These are phyloP conservation scores for Naganishia friedmannii DNA, from an alignment of 768 basidiomycete genomes.

Conservation along the genomic window DNA sequence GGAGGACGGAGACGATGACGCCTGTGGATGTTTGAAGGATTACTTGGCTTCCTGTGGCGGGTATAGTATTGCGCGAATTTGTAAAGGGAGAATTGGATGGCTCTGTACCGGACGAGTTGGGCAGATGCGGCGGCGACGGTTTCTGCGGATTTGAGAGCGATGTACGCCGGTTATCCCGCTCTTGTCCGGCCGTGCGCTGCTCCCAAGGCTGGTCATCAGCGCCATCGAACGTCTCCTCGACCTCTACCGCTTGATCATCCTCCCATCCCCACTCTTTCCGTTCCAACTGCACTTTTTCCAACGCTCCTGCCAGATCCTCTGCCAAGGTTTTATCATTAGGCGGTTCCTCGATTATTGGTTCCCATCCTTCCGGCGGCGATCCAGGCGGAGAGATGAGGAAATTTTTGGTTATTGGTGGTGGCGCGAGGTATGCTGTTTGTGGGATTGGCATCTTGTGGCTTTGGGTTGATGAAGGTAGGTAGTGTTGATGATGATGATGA, in stretches of 20 bases:
- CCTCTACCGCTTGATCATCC: slow-evolving; percentile 51
- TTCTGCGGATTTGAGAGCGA: no score
- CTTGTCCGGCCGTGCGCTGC: no score
- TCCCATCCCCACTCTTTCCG: slow-evolving; percentile 59
- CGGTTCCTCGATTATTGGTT: slow-evolving; percentile 80
- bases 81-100: no score
- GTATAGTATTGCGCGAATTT: no score
- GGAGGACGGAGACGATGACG: slow-evolving; percentile 20
- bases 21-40: slow-evolving; percentile 15
- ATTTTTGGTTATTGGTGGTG: slow-evolving; percentile 81
- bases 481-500: slow-evolving; percentile 39
- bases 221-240: background rate
- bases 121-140: no score
- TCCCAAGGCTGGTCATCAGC: no score
- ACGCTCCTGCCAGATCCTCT: slow-evolving; percentile 76
- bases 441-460: slow-evolving; percentile 41
- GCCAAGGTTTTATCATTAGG: slow-evolving; percentile 81
- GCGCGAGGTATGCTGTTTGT: slow-evolving; percentile 60
- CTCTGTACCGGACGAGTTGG: no score
- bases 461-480: slow-evolving; percentile 43
- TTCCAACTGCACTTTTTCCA: slow-evolving; percentile 65
- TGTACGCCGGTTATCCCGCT: no score
- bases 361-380: slow-evolving; percentile 96
- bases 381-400: slow-evolving; percentile 98
- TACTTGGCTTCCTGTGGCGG: background rate